phyloP scores from a whole-genome alignment of 495 filamentous ascomycete genomes.

The Hyaloscypha bicolor region DNA sequence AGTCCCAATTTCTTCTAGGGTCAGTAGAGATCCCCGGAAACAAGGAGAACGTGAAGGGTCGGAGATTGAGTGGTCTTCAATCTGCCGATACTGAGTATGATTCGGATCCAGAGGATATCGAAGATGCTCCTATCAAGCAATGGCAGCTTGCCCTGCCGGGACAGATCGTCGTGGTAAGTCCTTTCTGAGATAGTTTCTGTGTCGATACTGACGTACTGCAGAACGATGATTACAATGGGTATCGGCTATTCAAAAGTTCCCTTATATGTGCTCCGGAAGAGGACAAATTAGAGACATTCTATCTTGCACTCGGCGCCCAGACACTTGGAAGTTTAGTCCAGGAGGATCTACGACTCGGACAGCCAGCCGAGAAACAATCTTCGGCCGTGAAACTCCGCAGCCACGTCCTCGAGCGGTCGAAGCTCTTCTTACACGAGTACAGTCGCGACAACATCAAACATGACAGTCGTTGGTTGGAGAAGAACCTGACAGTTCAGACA shows the following conservation, averaged over 20 bases:
- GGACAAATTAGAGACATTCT: conserved; percentile 82
- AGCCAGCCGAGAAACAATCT: conserved; percentile 48
- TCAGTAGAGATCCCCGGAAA: conserved; percentile 68
- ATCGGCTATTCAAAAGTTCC: conserved; percentile 78
- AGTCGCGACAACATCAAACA: conserved; percentile 72
- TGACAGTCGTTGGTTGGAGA: conserved; percentile 86
- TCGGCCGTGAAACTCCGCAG: conserved; percentile 63
- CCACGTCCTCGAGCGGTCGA: conserved; percentile 79
- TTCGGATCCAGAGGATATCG: conserved; percentile 62
- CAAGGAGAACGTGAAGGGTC: conserved; percentile 37
- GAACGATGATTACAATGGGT: conserved; percentile 82
- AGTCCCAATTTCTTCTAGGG: conserved; percentile 76
- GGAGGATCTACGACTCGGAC: conserved; percentile 58
- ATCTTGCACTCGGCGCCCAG: conserved; percentile 63
- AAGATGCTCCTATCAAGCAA: conserved; percentile 70
- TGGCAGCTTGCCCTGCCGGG: conserved; percentile 71
- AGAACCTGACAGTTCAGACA: conserved; percentile 74
- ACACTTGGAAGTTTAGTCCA: conserved; percentile 61
- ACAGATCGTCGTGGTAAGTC: conserved; percentile 64
- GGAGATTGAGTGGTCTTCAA: conserved; percentile 11
- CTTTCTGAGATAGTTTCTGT: not conserved
- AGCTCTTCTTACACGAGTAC: conserved; percentile 78
- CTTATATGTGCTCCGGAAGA: conserved; percentile 87
- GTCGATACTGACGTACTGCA: conserved; percentile 1
- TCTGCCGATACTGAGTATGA: conserved; percentile 45